Percentiles rank a stretch among this genome's conserved stretches.
Evolutionary conservation across 306 rosid species (phyloP).

Genomic region (Malus fusca): DNA sequence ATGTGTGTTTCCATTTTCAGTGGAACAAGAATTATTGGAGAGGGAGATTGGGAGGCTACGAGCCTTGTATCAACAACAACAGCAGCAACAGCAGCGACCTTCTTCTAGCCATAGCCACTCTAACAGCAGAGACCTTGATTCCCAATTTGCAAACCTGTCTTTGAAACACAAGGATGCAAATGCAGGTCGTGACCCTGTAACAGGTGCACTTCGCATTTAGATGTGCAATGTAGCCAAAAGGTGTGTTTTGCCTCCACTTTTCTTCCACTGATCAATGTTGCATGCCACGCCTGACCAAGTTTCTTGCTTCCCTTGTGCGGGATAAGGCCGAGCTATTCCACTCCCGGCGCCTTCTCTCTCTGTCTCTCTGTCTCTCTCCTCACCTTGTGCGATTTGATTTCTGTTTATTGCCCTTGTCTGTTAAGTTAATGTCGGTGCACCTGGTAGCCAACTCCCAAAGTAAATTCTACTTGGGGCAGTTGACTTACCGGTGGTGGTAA

Average conservation of each 20-base stretch:
- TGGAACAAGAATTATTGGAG: slow-evolving; percentile 99
- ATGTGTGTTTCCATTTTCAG: slow-evolving; percentile 42
- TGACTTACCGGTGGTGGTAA: slow-evolving; percentile 88
- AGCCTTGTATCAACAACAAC: slow-evolving; percentile 61
- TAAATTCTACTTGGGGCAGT: slow-evolving; percentile 38
- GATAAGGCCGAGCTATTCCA: slow-evolving; percentile 55
- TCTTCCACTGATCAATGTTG: slow-evolving; percentile 10
- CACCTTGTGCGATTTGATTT: slow-evolving; percentile 34
- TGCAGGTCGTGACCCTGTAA: slow-evolving; percentile 62
- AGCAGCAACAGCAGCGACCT: slow-evolving; percentile 49
- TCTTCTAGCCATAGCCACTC: slow-evolving; percentile 71
- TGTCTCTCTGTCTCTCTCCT: slow-evolving; percentile 14
- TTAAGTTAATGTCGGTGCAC: slow-evolving; percentile 54
- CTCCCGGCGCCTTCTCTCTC: slow-evolving; percentile 25
- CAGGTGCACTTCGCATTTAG: slow-evolving; percentile 67
- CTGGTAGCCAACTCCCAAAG: slow-evolving; percentile 71
- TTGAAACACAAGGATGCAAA: slow-evolving; percentile 73
- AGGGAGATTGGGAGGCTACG: slow-evolving; percentile 94
- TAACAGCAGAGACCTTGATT: slow-evolving; percentile 89
- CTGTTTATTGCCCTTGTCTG: slow-evolving; percentile 30
- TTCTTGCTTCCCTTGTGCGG: slow-evolving; percentile 35
- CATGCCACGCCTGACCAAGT: slow-evolving; percentile 27
- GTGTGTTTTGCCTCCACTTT: slow-evolving; percentile 29
- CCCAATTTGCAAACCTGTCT: slow-evolving; percentile 79
- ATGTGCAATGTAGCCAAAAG: slow-evolving; percentile 28